These are phyloP conservation scores for Pleurotus sapidus DNA, from an alignment of 768 basidiomycete species.

Conservation along the genomic window DNA sequence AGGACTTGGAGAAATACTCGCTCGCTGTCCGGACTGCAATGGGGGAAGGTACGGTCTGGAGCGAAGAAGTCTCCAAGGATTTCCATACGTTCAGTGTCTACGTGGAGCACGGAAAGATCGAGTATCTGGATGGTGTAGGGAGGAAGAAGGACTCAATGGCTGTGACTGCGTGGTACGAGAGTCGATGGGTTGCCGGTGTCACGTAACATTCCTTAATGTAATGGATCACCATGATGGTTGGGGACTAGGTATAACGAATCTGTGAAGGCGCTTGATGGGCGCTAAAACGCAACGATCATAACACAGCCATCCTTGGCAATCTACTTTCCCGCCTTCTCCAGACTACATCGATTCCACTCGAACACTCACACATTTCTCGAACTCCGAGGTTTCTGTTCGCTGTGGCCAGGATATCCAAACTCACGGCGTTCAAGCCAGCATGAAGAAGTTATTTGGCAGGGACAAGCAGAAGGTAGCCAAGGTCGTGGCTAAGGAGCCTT, in stretches of 20 bases:
- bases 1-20: slow-evolving; percentile 57
- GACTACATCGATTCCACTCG: background rate
- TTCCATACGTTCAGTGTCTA: slow-evolving; percentile 30
- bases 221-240: no score
- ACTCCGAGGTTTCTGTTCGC: background rate
- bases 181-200: slow-evolving; percentile 24
- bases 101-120: slow-evolving; percentile 37
- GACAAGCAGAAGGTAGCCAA: slow-evolving; percentile 10
- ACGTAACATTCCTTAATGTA: slow-evolving; percentile 5
- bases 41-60: slow-evolving; percentile 35
- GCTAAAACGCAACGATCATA: background rate
- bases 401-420: background rate
- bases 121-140: slow-evolving; percentile 29
- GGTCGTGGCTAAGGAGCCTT: slow-evolving; percentile 8
- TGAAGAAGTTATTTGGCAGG: slow-evolving; percentile 13
- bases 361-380: background rate
- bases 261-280: background rate
- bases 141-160: slow-evolving; percentile 28
- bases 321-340: slow-evolving; percentile 2
- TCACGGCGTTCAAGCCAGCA: background rate
- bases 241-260: background rate
- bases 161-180: slow-evolving; percentile 44
- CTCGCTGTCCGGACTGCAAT: slow-evolving; percentile 47
- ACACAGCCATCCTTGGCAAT: slow-evolving; percentile 6
- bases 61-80: slow-evolving; percentile 39